Evolutionary conservation across 1,284 basidiomycete genomes (phyloP).

Genomic region (Sanghuangporus baumii): DNA sequence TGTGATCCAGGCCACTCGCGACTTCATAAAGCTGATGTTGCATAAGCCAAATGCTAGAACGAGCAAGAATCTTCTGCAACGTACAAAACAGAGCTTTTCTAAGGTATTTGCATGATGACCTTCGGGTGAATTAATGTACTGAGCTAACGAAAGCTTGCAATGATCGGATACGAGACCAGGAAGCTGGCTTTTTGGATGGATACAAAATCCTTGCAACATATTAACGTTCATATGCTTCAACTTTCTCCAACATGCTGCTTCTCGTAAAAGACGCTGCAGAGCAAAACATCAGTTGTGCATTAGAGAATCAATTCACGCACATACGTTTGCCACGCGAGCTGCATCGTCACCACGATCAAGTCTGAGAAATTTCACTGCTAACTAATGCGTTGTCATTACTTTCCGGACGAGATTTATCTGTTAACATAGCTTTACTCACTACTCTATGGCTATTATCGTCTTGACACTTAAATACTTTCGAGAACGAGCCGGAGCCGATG

Average conservation of each 20-base stretch:
- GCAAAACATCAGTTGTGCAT: neutral
- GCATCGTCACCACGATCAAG: neutral
- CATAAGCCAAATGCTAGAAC: neutral
- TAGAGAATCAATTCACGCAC: neutral
- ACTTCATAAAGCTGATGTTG: neutral
- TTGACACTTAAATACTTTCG: neutral
- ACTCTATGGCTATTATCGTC: neutral
- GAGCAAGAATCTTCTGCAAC: neutral
- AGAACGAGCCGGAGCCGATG: neutral
- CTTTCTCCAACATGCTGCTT: neutral
- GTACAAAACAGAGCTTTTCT: neutral
- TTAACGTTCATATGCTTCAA: conserved; percentile 7
- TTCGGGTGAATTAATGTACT: neutral
- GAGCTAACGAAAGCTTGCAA: neutral
- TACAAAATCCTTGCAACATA: conserved; percentile 1
- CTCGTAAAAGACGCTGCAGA: neutral
- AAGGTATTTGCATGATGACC: neutral
- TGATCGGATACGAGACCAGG: neutral
- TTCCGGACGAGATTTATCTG: too few relatives aligned
- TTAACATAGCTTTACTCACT: neutral
- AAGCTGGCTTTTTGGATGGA: neutral
- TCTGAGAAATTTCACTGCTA: neutral
- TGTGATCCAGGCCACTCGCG: neutral
- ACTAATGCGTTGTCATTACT: neutral
- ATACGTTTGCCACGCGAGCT: neutral